phyloP scores from a whole-genome alignment of 805 yeast genomes.

The Lipomyces kockii region DNA sequence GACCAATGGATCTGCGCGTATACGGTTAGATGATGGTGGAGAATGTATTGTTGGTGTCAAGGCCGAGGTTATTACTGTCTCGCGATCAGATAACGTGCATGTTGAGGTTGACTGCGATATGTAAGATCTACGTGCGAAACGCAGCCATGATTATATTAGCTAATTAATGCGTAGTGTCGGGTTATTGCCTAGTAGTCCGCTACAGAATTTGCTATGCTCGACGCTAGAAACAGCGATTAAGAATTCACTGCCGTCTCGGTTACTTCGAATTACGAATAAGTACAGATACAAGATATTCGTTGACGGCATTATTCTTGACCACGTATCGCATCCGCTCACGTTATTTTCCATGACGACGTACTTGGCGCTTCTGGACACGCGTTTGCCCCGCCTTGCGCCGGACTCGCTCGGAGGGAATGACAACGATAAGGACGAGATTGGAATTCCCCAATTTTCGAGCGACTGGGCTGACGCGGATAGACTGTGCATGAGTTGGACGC shows the following conservation, averaged over 20 bases:
- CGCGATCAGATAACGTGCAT: constrained; percentile 48
- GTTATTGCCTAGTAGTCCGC: constrained; percentile 53
- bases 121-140: constrained; percentile 1
- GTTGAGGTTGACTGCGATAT: constrained; percentile 67
- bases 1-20: constrained; percentile 90
- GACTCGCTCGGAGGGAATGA: not conserved
- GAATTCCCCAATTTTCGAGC: constrained; percentile 36
- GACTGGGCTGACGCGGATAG: constrained; percentile 70
- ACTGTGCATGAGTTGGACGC: constrained; percentile 56
- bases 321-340: constrained; percentile 79
- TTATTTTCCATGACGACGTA: constrained; percentile 79
- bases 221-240: constrained; percentile 59
- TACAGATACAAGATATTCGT: constrained; percentile 78
- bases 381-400: constrained; percentile 36
- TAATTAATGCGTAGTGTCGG: constrained; percentile 43
- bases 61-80: constrained; percentile 67
- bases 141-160: not conserved
- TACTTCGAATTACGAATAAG: constrained; percentile 67
- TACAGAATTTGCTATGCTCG: constrained; percentile 66
- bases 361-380: constrained; percentile 78
- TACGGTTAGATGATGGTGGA: constrained; percentile 84
- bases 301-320: constrained; percentile 78
- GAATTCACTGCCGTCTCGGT: constrained; percentile 57
- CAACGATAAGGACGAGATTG: constrained; percentile 20
- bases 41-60: constrained; percentile 93